Base-by-base conservation (phyloP, 2,329 filamentous ascomycete genomes). In the Aspergillus caelatus region DNA sequence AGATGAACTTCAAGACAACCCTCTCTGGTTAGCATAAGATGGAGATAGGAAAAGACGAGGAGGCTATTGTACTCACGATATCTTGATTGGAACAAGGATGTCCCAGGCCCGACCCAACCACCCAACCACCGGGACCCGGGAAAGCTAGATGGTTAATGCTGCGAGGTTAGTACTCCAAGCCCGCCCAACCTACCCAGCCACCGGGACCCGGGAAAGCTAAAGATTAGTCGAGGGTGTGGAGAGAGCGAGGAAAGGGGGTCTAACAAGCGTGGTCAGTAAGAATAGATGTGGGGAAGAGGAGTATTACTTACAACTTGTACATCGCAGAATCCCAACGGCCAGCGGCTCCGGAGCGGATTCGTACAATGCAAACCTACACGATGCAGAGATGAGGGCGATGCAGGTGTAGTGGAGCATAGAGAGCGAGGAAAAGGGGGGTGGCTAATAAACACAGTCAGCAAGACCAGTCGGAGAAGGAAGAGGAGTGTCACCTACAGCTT, bases 71-170 rank as follows among this genome's bases (percentile, higher is more conserved):
- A 32, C 10, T 32, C 30, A 32, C 30, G 10, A 32, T 32, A 32
- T 32, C 10, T 32, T 32, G 30, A 32, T 32, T 32, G 30, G 11
- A 12, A 14, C 4, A 34, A 34, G 11, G 12, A 34, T 14, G 12
- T 5, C 32, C 32, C 32, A 34, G 32, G 32, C 32, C 32, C 32
- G 12, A 10, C 56, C 57, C 57, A 45, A 45, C 61, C 61, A 52
- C 61, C 61, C 61, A 32, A 41, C 54, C 60, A 62, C 21, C 23
- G 39, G 21, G 32, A 21, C 28, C 50, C 26, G 16, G 50, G 50
- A 53, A 6, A 48, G 23, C n/a, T 16, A 16, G 26, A 48, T 26
- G 16, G 23, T 26, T 26, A 26, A 4, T 26, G 23, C 23, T 26
- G 23, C 23, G 23, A 26, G 23, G 23, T 26, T 26, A 26, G 23